Evolutionary conservation across 495 filamentous ascomycete genomes (phyloP), one percentile per base, ranked within the genome.

Genomic region (Aspergillus nidulans): DNA sequence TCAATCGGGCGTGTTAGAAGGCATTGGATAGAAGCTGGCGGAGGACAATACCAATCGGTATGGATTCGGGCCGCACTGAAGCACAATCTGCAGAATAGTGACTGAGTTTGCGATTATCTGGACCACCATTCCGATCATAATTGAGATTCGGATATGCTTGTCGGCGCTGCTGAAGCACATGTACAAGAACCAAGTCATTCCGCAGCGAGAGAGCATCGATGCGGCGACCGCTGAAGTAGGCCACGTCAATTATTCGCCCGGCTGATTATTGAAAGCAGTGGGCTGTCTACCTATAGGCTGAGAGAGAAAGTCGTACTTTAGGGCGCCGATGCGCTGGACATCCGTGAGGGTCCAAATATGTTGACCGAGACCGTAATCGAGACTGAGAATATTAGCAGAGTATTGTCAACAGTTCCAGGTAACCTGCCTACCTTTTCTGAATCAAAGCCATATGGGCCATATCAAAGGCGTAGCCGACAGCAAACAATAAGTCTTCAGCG

Each of bases 161-260:
- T 71, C 64, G 18, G 65, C 70, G 8, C 63, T 62, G 1, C 62
- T 61, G 25, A 73, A 73, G 24, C 69, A 73, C 1, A 61, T 71
- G 42, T 70, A 54, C 0, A 73, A 57, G 45, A 70, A 71, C 65
- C 69, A 73, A 59, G 69, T 71, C 70, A 73, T 71, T 24, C 70
- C 70, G 6, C 69, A 63, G 2, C 70, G 61, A 13, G 70, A 73
- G 19, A 73, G 39, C 69, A 73, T 71, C 15, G 77, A 57, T 73
- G 77, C 53, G 76, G 72, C 4, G 69, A 83, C 28, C 72, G 71
- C 73, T 84, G 38, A 0, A 67, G 70, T 28, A 28, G 26, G 26
- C 4, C 5, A 28, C 5, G 9, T 28, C 5, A 28, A 9, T 4
- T n/a, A n/a, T n/a, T n/a, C n/a, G n/a, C n/a, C n/a, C n/a, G n/a